These are phyloP conservation scores for Ramaria rubella DNA, from an alignment of 768 basidiomycete species.

Conservation along the genomic window DNA sequence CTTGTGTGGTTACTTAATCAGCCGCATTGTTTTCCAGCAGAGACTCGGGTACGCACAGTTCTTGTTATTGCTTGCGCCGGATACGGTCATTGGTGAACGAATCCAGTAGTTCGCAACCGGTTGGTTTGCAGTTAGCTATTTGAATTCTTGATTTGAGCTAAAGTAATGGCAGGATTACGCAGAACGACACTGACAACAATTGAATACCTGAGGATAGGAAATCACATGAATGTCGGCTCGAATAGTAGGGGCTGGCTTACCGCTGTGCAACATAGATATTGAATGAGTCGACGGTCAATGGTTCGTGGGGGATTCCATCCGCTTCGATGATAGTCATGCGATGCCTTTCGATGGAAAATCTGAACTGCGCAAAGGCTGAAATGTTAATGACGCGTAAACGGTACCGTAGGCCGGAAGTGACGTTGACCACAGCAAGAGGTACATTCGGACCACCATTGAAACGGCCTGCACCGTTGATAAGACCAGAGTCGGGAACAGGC, in stretches of 20 bases:
- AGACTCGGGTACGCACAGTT: slow-evolving; percentile 6
- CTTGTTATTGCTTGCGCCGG: background rate
- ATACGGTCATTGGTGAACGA: slow-evolving; percentile 8
- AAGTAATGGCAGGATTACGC: no score
- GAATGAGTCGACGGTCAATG: slow-evolving; percentile 19
- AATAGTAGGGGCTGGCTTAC: no score
- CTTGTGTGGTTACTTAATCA: background rate
- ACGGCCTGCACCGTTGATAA: slow-evolving; percentile 51
- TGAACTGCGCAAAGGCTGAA: slow-evolving; percentile 25
- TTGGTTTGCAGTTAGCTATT: slow-evolving; percentile 21
- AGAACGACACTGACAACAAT: no score
- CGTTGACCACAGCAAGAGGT: slow-evolving; percentile 39
- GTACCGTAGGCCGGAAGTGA: slow-evolving; percentile 26
- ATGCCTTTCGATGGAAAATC: slow-evolving; percentile 33
- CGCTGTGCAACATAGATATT: slow-evolving; percentile 22
- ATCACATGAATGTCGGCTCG: slow-evolving; percentile 21
- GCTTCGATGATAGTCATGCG: slow-evolving; percentile 24
- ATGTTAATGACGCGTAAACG: background rate
- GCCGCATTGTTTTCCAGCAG: background rate
- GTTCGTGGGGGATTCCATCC: slow-evolving; percentile 17
- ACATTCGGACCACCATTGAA: slow-evolving; percentile 34
- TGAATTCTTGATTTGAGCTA: no score
- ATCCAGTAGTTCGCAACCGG: slow-evolving; percentile 17
- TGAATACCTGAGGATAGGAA: no score
- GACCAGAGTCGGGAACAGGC: slow-evolving; percentile 30